Percentiles rank a stretch among this genome's conserved stretches.
These are phyloP conservation scores for Ceratobasidium theobromae DNA, from an alignment of 1,284 basidiomycete genomes.

Conservation along the genomic window DNA sequence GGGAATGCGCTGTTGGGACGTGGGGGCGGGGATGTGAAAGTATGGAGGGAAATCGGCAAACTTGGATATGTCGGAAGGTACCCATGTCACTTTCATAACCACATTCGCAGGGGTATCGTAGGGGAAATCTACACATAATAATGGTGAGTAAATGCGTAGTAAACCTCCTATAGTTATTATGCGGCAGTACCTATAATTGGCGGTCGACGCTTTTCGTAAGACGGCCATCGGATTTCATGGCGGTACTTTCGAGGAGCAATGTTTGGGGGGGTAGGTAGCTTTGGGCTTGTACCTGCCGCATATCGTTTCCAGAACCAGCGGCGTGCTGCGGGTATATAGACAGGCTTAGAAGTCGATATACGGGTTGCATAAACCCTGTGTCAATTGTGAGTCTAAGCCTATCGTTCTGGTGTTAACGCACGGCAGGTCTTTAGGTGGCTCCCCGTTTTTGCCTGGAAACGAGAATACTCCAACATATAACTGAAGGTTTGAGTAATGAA, in stretches of 20 bases:
- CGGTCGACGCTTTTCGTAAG: conserved; percentile 36
- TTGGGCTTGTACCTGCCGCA: conserved; percentile 63
- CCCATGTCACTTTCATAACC: conserved; percentile 38
- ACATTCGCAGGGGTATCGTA: conserved; percentile 59
- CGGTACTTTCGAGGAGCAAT: conserved; percentile 45
- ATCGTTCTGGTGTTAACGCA: conserved; percentile 43
- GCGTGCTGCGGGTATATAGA: conserved; percentile 55
- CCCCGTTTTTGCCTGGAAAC: conserved; percentile 52
- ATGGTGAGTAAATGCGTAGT: conserved; percentile 34
- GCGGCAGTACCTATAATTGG: conserved; percentile 16
- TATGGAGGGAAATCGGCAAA: conserved; percentile 48
- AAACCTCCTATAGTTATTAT: background rate
- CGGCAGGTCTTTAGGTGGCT: conserved; percentile 50
- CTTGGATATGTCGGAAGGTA: conserved; percentile 17
- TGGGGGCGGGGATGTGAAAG: conserved; percentile 26
- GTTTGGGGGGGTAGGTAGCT: conserved; percentile 46
- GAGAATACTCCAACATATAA: conserved; percentile 67
- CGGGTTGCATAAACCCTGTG: conserved; percentile 73
- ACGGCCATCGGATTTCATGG: conserved; percentile 68
- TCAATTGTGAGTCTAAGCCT: background rate
- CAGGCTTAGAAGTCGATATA: conserved; percentile 57
- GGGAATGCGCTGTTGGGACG: conserved; percentile 14
- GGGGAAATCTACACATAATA: conserved; percentile 58
- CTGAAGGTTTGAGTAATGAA: conserved; percentile 76
- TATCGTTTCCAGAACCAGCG: conserved; percentile 66